Percentiles rank a stretch among this genome's conserved stretches.
Conservation (phyloP, 306 rosid species). For the Spatholobus suberectus region DNA sequence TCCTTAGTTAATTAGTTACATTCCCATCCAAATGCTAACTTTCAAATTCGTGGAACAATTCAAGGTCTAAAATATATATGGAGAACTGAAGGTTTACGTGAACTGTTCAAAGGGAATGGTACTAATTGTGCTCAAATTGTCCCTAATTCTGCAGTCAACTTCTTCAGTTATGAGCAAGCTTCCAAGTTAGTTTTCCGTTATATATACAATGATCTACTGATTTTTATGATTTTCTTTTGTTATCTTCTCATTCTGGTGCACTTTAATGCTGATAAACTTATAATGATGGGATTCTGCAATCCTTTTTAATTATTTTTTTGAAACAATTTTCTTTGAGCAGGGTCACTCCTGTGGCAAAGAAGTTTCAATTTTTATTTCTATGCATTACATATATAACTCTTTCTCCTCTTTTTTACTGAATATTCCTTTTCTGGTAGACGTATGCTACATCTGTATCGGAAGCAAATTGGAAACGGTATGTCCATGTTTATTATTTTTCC, state of each 20-base stretch:
- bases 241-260: neutral
- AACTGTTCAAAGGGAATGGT: conserved; percentile 89
- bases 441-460: conserved; percentile 67
- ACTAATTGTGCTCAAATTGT: conserved; percentile 93
- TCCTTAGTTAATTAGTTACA: neutral
- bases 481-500: conserved; percentile 8
- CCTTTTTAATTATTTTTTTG: neutral
- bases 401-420: conserved; percentile 27
- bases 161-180: conserved; percentile 96
- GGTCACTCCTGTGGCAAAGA: neutral
- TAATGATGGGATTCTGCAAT: conserved; percentile 11
- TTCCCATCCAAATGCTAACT: no score
- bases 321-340: neutral
- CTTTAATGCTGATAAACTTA: neutral
- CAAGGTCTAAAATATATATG: conserved; percentile 93
- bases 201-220: neutral
- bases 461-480: conserved; percentile 81
- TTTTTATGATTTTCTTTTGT: neutral
- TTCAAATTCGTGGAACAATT: conserved; percentile 84
- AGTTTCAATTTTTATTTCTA: neutral
- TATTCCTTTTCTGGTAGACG: conserved; percentile 56
- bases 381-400: neutral
- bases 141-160: conserved; percentile 92
- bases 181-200: conserved; percentile 65
- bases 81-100: conserved; percentile 90